These are phyloP conservation scores for Leishmania gerbilli DNA, from an alignment of 208 protist genomes.

Conservation along the genomic window DNA sequence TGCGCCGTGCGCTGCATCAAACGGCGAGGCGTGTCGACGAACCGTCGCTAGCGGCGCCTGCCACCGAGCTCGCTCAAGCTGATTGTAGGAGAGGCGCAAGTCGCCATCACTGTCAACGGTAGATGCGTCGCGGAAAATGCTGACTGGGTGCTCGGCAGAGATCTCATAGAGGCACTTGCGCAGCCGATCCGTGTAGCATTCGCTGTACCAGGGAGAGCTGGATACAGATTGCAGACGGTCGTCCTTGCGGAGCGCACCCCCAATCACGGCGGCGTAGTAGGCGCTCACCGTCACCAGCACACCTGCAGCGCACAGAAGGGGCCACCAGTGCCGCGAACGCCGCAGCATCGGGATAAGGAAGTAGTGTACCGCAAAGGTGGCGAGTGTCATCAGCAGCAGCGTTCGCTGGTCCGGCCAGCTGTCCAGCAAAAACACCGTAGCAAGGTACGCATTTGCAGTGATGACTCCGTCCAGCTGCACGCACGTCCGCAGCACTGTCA, in stretches of 20 bases:
- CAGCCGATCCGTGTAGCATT: constrained; percentile 28
- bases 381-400: constrained; percentile 17
- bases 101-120: not conserved
- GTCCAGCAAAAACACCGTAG: constrained; percentile 45
- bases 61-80: not conserved
- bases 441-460: constrained; percentile 43
- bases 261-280: constrained; percentile 21
- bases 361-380: constrained; percentile 31
- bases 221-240: constrained; percentile 17
- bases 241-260: constrained; percentile 5
- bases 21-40: not conserved
- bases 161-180: constrained; percentile 7
- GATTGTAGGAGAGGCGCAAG: not conserved
- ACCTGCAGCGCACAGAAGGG: constrained; percentile 24
- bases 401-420: constrained; percentile 20
- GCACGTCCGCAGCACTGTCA: constrained; percentile 51
- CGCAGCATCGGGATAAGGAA: constrained; percentile 41
- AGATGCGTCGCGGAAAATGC: constrained; percentile 15
- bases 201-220: constrained; percentile 30
- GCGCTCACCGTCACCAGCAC: constrained; percentile 21
- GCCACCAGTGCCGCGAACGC: constrained; percentile 32
- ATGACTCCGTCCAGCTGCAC: constrained; percentile 57
- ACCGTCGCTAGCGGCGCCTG: not conserved
- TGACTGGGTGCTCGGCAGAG: not conserved
- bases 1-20: not conserved